Conservation (phyloP, 2,329 filamentous ascomycete species). For the Cercospora citrullina region DNA sequence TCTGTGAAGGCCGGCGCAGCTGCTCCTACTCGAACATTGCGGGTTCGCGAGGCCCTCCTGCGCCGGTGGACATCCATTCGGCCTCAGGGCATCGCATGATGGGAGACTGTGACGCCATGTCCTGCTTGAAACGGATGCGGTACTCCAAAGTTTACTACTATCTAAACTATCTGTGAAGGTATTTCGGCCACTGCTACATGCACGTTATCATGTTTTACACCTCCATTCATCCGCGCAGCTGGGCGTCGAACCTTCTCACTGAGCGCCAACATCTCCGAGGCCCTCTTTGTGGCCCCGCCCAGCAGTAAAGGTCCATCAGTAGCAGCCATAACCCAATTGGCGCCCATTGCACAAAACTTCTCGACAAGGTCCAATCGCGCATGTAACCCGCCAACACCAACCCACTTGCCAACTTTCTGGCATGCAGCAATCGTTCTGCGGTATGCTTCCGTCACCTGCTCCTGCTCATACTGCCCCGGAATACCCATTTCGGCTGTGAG, state of each 20-base stretch:
- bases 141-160: too few species aligned
- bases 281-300: conserved; percentile 40
- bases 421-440: conserved; percentile 43
- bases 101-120: background rate
- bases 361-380: conserved; percentile 46
- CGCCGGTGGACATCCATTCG: background rate
- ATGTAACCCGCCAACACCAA: conserved; percentile 47
- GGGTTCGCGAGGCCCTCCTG: background rate
- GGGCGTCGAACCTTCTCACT: background rate
- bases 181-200: background rate
- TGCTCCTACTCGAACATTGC: background rate
- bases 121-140: background rate
- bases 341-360: conserved; percentile 44
- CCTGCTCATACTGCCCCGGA: conserved; percentile 45
- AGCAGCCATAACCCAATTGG: conserved; percentile 43
- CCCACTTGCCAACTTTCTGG: conserved; percentile 43
- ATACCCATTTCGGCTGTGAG: conserved; percentile 48
- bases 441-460: conserved; percentile 36
- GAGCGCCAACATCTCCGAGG: conserved; percentile 8
- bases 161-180: background rate
- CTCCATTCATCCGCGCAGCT: background rate
- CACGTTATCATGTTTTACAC: background rate
- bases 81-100: background rate
- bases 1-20: background rate
- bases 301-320: conserved; percentile 42